phyloP scores from a whole-genome alignment of 1,139 yeast genomes.

The Arxiozyma telluris region DNA sequence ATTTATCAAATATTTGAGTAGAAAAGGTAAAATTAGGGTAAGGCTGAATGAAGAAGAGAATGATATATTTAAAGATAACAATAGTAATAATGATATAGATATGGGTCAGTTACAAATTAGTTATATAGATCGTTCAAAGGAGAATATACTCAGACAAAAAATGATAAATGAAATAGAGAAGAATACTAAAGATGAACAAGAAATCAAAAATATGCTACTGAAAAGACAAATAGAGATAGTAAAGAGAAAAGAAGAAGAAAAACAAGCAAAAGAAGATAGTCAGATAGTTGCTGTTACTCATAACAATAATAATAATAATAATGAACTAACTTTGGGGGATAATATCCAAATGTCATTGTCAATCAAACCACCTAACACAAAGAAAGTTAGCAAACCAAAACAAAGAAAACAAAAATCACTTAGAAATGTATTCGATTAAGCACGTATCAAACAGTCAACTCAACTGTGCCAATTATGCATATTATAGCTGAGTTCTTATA shows the following conservation, averaged over 20 bases:
- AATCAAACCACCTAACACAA: not conserved
- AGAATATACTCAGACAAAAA: slow-evolving; percentile 34
- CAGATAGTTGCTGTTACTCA: too few species aligned
- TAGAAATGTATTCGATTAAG: not conserved
- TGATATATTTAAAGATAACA: not conserved
- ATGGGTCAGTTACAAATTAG: slow-evolving; percentile 38
- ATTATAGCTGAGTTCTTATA: too few species aligned
- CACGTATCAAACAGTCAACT: not conserved
- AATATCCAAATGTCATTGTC: not conserved
- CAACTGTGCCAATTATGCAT: not conserved
- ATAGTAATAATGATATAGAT: slow-evolving; percentile 19
- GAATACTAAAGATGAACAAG: slow-evolving; percentile 39
- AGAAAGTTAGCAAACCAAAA: not conserved
- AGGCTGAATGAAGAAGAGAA: slow-evolving; percentile 33
- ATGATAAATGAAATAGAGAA: slow-evolving; percentile 32
- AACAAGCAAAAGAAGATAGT: not conserved
- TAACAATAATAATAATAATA: too few species aligned
- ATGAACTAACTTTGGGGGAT: not conserved
- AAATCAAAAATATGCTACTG: slow-evolving; percentile 36
- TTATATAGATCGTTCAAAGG: slow-evolving; percentile 46
- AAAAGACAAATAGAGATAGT: slow-evolving; percentile 41
- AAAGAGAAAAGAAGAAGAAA: not conserved
- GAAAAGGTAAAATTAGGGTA: slow-evolving; percentile 50
- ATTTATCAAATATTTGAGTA: slow-evolving; percentile 58
- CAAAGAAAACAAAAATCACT: not conserved